A percentile compares a stretch with the other conserved stretches of the same genome.
Conservation (phyloP, 306 rosid species). For the Citrullus mucosospermus region DNA sequence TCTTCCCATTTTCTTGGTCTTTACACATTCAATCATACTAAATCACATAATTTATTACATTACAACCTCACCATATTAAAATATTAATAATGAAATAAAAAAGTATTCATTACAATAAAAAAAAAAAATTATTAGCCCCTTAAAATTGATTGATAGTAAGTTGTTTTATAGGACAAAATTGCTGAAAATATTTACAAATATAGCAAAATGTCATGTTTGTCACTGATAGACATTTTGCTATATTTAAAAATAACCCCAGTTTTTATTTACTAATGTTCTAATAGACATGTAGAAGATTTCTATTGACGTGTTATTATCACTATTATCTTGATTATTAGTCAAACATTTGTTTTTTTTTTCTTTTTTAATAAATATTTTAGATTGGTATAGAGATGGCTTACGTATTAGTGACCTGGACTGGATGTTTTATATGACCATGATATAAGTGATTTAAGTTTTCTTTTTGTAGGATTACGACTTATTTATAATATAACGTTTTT, state of each 20-base stretch:
- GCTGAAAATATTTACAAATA: too few species aligned
- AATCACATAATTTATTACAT: background rate
- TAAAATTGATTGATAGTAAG: too few species aligned
- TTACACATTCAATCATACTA: background rate
- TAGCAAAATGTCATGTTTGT: too few species aligned
- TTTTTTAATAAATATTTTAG: background rate
- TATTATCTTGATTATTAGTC: background rate
- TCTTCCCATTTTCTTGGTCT: background rate
- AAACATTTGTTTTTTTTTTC: background rate
- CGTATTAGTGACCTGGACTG: too few species aligned
- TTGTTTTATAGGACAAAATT: too few species aligned
- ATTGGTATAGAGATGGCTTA: background rate
- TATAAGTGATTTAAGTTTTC: too few species aligned
- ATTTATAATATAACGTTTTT: too few species aligned
- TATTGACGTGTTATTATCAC: too few species aligned
- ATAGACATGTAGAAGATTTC: background rate
- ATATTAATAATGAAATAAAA: background rate
- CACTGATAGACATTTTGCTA: too few species aligned
- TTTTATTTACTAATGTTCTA: background rate
- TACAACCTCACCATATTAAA: background rate
- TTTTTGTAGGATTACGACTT: too few species aligned
- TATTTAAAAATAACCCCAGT: too few species aligned
- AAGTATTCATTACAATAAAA: fast-evolving
- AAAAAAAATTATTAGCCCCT: background rate
- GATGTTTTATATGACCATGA: too few species aligned